Base-by-base conservation (phyloP, 1,284 basidiomycete genomes). In the Schizophyllum amplum region DNA sequence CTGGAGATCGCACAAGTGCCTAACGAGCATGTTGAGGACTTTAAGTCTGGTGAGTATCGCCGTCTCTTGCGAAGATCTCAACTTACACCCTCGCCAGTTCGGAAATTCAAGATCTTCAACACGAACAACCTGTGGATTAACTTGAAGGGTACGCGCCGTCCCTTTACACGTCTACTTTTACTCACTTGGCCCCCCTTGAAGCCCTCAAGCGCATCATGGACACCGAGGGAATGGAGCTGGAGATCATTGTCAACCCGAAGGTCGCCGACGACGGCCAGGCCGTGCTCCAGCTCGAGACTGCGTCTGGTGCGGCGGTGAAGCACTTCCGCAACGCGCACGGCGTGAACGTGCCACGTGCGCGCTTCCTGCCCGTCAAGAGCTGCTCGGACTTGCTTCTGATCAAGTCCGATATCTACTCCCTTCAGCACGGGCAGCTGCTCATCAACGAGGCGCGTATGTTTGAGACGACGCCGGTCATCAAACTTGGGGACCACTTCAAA, bases 291-390 rank as follows among this genome's bases (percentile, higher is more conserved):
- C 92, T 99, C 70, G 97, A 99, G 80, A 99, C 96, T 4, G 94
- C 97, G 51, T 93, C 95, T 57, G 95, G 95, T 74, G 94, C 94
- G 24, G 95, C 94, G 42, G 97, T 99, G 80, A 98, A 97, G 81
- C 94, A 96, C 75, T 96, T 97, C 79, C 86, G 81, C 68, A 88
- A 89, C 67, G 94, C 90, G 5, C 94, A 95, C 70, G 97, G 97
- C 64, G 91, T 99, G 75, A 99, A 99, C 74, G 97, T 99, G 20
- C 95, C 97, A 53, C 90, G 97, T 61, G 90, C 85, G 63, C 92
- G 97, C 57, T 98, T 99, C 90, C 80, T 99, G 70, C 96, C 97
- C 59, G 97, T 95, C 65, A 92, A 92, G 80, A 88, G 84, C 62
- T 93, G 90, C 72, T 93, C 90, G 53, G 92, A 95, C 71, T 78